Base-by-base conservation (phyloP, 164 flowering plant species). In the Amborella trichopoda region DNA sequence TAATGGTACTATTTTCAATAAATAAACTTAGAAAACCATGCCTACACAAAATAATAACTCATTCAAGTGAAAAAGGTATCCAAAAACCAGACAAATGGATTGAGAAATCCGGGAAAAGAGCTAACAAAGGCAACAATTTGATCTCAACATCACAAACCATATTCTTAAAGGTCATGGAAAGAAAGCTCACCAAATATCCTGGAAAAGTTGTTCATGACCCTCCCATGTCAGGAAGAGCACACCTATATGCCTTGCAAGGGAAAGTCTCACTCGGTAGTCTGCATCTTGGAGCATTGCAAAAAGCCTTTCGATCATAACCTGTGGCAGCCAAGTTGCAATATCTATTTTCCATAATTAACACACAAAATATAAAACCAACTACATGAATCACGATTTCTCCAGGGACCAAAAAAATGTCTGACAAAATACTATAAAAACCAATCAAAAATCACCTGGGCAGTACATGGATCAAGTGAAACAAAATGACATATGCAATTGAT, bases 211-310 rank as follows among this genome's bases (percentile, higher is more conserved):
- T 45, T 63, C 64, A 65, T 93, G 99, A 19, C 96, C 99, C 55
- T 93, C 99, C 99, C 96, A 93, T 18, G 84, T 88, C 41, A 72
- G 80, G 55, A 93, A 93, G 48, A 93, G 89, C 54, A 88, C 71
- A 53, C 89, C 78, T 56, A 93, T 67, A 14, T 65, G 66, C 46
- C 75, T 68, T 34, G 89, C 94, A 50, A 93, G 44, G 58, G 54
- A 66, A 23, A 80, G 64, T 56, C 99, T 69, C 55, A 88, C 99
- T 53, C 96, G 81, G 61, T 72, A 88, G 59, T 93, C 99, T 63
- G 78, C 58, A 71, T 93, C 99, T 23, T 54, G 75, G 25, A 88
- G 78, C 77, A 84, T 64, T 45, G 57, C 52, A 51, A 93, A 67
- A 58, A 93, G 67, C 63, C 67, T 74, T 37, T 74, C 91, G 54